phyloP scores from a whole-genome alignment of 345 rosid genomes.

The Dipteronia dyeriana region DNA sequence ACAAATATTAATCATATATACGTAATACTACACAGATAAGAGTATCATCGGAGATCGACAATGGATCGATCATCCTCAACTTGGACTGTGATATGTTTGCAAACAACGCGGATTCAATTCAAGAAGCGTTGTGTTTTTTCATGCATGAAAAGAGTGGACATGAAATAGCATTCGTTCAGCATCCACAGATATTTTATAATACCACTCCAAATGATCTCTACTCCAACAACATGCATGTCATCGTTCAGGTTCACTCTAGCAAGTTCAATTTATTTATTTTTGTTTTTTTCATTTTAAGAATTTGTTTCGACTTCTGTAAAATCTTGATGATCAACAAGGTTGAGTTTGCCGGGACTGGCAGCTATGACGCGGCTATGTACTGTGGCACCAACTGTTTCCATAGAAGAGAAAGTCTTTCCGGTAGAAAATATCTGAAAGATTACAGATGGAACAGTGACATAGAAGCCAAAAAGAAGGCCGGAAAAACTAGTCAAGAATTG shows the following conservation, averaged over 20 bases:
- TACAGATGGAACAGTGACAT: background rate
- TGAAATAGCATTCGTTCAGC: slow-evolving; percentile 41
- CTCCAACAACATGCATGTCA: slow-evolving; percentile 15
- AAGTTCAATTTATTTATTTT: no score
- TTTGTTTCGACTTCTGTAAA: no score
- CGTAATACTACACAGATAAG: slow-evolving; percentile 36
- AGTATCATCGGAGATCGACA: slow-evolving; percentile 49
- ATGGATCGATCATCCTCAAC: slow-evolving; percentile 37
- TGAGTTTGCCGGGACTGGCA: slow-evolving; percentile 34
- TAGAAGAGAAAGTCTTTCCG: slow-evolving; percentile 35
- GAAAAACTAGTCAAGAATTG: slow-evolving; percentile 19
- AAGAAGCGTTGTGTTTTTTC: slow-evolving; percentile 52
- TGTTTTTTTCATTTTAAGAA: background rate
- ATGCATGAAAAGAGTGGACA: slow-evolving; percentile 47
- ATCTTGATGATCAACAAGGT: slow-evolving; percentile 19
- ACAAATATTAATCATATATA: background rate
- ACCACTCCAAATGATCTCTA: slow-evolving; percentile 40
- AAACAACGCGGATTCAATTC: slow-evolving; percentile 38
- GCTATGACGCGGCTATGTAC: slow-evolving; percentile 29
- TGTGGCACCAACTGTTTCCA: slow-evolving; percentile 46
- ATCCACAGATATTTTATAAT: slow-evolving; percentile 36
- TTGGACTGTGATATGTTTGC: slow-evolving; percentile 61
- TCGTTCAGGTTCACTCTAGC: slow-evolving; percentile 23
- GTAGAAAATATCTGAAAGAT: slow-evolving; percentile 25
- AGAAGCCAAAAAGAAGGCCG: background rate